A percentile compares a stretch with the other conserved stretches of the same genome.
Evolutionary conservation across 306 rosid species (phyloP).

Genomic region (Cicer bijugum): DNA sequence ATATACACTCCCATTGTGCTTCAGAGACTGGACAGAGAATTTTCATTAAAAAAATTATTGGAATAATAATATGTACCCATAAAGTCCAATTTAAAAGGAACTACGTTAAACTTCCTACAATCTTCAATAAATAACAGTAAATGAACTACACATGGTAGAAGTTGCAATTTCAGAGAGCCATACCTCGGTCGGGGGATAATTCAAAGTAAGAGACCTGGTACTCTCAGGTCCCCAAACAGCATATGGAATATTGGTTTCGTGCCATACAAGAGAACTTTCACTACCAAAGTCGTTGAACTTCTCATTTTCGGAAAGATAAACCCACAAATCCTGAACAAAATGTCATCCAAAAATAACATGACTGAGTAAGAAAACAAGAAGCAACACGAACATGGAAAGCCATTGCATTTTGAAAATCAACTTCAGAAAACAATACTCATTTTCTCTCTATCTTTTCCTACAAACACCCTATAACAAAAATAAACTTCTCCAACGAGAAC

Average conservation of each 20-base stretch:
- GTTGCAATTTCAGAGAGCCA: constrained; percentile 23
- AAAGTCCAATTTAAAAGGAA: constrained; percentile 11
- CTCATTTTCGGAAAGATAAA: constrained; percentile 77
- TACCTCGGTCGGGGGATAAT: constrained; percentile 83
- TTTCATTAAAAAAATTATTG: constrained; percentile 45
- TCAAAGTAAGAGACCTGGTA: constrained; percentile 65
- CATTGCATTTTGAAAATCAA: background rate
- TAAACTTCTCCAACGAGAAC: background rate
- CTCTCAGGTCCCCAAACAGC: constrained; percentile 77
- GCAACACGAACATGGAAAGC: constrained; percentile 27
- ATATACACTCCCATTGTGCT: constrained; percentile 80
- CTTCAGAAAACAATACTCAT: background rate
- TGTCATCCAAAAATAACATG: constrained; percentile 2
- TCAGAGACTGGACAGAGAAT: constrained; percentile 61
- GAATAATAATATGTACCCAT: constrained; percentile 37
- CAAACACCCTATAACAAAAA: background rate
- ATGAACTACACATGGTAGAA: constrained; percentile 11
- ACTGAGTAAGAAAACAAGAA: constrained; percentile 26
- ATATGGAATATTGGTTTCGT: constrained; percentile 82
- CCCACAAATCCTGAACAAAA: constrained; percentile 88
- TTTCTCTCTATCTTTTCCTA: background rate
- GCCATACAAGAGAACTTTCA: constrained; percentile 88
- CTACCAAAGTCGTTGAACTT: constrained; percentile 76
- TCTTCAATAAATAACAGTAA: constrained; percentile 1
- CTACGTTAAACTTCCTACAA: constrained; percentile 23